phyloP scores from a whole-genome alignment of 768 basidiomycete species.

The Lentinula raphanica region DNA sequence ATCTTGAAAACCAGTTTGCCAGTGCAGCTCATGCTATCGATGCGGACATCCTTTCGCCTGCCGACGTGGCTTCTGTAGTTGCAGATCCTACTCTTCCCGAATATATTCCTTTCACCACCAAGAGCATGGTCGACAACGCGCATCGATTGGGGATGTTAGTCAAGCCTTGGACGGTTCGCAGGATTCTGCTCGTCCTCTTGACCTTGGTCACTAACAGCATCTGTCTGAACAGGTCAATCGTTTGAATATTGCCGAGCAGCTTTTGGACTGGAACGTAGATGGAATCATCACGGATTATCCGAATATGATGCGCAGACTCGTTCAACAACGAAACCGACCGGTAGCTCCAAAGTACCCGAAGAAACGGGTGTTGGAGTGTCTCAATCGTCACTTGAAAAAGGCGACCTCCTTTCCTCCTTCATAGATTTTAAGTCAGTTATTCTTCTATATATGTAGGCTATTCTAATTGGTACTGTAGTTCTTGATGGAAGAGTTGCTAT shows the following conservation, averaged over 20 bases:
- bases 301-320: constrained; percentile 48
- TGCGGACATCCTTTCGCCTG: constrained; percentile 64
- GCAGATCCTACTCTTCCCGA: constrained; percentile 39
- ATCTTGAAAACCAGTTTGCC: constrained; percentile 52
- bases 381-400: constrained; percentile 41
- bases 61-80: constrained; percentile 33
- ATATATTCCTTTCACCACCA: constrained; percentile 55
- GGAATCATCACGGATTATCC: constrained; percentile 81
- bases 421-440: background rate
- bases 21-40: constrained; percentile 63
- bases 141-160: constrained; percentile 60
- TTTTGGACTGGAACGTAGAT: constrained; percentile 59
- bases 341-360: constrained; percentile 58
- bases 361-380: constrained; percentile 54
- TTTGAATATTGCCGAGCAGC: constrained; percentile 54
- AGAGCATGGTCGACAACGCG: constrained; percentile 62
- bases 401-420: constrained; percentile 18
- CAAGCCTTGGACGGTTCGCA: constrained; percentile 70
- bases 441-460: background rate
- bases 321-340: constrained; percentile 44
- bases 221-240: constrained; percentile 46
- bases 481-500: background rate
- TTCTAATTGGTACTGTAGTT: background rate
- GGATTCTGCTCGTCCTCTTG: background rate
- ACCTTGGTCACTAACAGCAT: background rate